Evolutionary conservation across 768 basidiomycete species (phyloP).

Genomic region (Pholiota microspora): DNA sequence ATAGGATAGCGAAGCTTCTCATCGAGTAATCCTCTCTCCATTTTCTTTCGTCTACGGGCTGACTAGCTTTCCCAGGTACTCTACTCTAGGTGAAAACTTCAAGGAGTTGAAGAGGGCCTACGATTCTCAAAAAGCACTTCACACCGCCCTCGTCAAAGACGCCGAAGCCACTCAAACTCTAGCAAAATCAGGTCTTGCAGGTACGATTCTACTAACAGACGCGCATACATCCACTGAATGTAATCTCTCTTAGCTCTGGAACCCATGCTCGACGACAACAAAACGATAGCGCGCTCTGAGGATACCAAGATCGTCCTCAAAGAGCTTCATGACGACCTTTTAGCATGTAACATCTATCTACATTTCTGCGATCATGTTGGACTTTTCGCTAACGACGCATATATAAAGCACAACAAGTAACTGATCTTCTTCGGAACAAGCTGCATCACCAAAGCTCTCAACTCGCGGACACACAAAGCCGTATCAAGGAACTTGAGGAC

Average conservation of each 20-base stretch:
- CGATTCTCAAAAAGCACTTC: slow-evolving; percentile 6
- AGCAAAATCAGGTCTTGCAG: slow-evolving; percentile 12
- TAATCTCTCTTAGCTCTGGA: slow-evolving; percentile 13
- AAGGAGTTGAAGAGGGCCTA: slow-evolving; percentile 19
- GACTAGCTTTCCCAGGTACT: slow-evolving; percentile 15
- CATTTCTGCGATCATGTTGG: not conserved
- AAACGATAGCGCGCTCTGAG: slow-evolving; percentile 14
- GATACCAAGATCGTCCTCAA: slow-evolving; percentile 22
- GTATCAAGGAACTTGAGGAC: slow-evolving; percentile 34
- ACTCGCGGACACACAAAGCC: slow-evolving; percentile 29
- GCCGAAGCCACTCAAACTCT: slow-evolving; percentile 12
- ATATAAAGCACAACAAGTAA: slow-evolving; percentile 33
- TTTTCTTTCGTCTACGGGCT: too few species aligned
- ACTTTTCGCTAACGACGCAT: not conserved
- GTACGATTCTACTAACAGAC: slow-evolving; percentile 3
- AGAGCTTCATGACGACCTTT: slow-evolving; percentile 26
- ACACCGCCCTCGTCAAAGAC: slow-evolving; percentile 13
- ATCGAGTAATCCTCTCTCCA: slow-evolving; percentile 9
- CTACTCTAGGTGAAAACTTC: slow-evolving; percentile 10
- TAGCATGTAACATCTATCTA: slow-evolving; percentile 22
- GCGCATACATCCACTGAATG: not conserved
- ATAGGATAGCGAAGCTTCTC: slow-evolving; percentile 7
- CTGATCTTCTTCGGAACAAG: slow-evolving; percentile 38
- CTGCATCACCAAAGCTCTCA: slow-evolving; percentile 31
- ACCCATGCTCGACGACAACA: slow-evolving; percentile 25